Evolutionary conservation across 768 basidiomycete genomes (phyloP), one percentile per base, ranked within the genome.

Genomic region (Leccinum disarticulatum): DNA sequence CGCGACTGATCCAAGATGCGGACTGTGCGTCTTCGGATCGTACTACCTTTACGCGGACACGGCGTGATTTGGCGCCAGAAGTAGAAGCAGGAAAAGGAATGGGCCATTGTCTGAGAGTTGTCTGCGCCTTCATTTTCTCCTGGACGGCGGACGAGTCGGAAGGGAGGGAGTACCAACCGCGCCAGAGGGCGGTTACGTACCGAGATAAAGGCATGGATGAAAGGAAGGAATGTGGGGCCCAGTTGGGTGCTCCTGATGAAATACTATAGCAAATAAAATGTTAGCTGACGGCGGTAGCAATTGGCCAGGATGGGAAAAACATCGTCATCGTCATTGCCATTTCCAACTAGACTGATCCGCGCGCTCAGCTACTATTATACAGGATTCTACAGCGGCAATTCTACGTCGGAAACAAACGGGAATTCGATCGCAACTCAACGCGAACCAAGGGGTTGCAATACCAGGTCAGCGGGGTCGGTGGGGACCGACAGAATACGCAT

Each of bases 401-500:
- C 46, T 17, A 50, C 46, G 25, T 56, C 48, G 30, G 33, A 48
- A 46, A 27, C 27, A 52, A 47, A 61, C 33, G 5, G 46, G 33
- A 54, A 46, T 36, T 66, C 47, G 56, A 64, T 33, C 27, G 25
- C 36, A 38, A 28, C 56, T 68, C 60, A 69, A 35, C 48, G 47
- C 22, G 73, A 71, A 9, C 77, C 81, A 25, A 85, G 77, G 35
- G 86, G 82, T 72, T 91, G 87, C 75, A 87, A 66, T 74, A 88
- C 86, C 55, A 95, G 77, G 72, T 95, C 93, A 54, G 88, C 90
- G 35, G 75, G 62, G 67, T 93, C 90, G 25, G 89, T 92, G 17
- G 93, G 93, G 49, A 94, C 93, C 43, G 85, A 85, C 66, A 95
- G 76, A 61, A 95, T 83, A 53, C 93, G 88, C 58, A 95, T 79